A percentile compares a stretch with the other conserved stretches of the same genome.
phyloP scores from a whole-genome alignment of 352 stramenopile species.

The Phytophthora fragariaefolia region DNA sequence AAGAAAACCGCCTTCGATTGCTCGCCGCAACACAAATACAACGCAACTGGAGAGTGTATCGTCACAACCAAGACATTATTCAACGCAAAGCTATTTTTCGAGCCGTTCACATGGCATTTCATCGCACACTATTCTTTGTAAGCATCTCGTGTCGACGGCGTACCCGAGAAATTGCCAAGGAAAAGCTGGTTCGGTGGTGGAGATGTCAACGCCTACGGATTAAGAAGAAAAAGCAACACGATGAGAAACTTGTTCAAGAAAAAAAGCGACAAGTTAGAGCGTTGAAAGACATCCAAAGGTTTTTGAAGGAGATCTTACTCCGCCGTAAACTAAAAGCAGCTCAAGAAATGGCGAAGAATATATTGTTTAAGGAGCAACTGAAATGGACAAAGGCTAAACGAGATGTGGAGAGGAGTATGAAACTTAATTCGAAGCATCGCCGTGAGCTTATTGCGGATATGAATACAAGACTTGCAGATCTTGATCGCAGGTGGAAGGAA shows the following conservation, averaged over 20 bases:
- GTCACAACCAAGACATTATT: not conserved
- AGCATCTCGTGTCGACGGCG: slow-evolving; percentile 28
- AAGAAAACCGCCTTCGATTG: slow-evolving; percentile 8
- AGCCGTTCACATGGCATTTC: slow-evolving; percentile 48
- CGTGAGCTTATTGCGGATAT: slow-evolving; percentile 41
- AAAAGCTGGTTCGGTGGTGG: slow-evolving; percentile 59
- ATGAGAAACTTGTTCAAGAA: slow-evolving; percentile 23
- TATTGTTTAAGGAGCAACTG: slow-evolving; percentile 54
- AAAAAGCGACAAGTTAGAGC: slow-evolving; percentile 33
- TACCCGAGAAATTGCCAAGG: slow-evolving; percentile 35
- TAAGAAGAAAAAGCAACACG: slow-evolving; percentile 12
- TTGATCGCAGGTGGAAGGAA: slow-evolving; percentile 51
- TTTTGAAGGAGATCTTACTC: slow-evolving; percentile 53
- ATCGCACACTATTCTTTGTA: slow-evolving; percentile 52
- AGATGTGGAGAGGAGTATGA: slow-evolving; percentile 48
- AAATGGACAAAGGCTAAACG: slow-evolving; percentile 52
- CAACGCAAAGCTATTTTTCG: slow-evolving; percentile 39
- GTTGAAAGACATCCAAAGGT: slow-evolving; percentile 45
- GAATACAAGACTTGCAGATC: slow-evolving; percentile 39
- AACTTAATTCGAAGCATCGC: slow-evolving; percentile 46
- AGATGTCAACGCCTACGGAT: slow-evolving; percentile 24
- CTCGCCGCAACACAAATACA: slow-evolving; percentile 38
- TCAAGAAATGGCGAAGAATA: slow-evolving; percentile 39
- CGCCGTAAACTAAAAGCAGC: slow-evolving; percentile 42
- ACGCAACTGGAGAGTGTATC: slow-evolving; percentile 29